Conservation (phyloP, 768 basidiomycete genomes). For the Kwoniella botswanensis region DNA sequence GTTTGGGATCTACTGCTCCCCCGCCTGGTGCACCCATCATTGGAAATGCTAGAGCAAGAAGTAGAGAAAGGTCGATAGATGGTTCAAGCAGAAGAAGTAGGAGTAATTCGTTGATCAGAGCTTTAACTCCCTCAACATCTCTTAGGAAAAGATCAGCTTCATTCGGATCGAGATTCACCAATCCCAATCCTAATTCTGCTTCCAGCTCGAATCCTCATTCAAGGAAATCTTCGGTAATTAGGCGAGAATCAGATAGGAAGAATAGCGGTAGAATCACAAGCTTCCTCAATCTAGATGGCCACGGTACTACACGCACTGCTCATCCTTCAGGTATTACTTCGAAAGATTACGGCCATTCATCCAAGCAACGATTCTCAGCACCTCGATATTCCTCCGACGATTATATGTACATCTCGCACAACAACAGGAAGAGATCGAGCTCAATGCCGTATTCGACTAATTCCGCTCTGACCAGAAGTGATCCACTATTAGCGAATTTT, state of each 20-base stretch:
- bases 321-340: not conserved
- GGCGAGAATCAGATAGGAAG: slow-evolving; percentile 1
- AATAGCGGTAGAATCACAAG: slow-evolving; percentile 4
- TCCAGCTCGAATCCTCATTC: not conserved
- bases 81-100: slow-evolving; percentile 23
- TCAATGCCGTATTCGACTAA: slow-evolving; percentile 4
- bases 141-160: slow-evolving; percentile 25
- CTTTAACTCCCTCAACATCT: slow-evolving; percentile 10
- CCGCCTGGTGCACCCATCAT: slow-evolving; percentile 41
- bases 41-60: slow-evolving; percentile 31
- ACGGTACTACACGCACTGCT: not conserved
- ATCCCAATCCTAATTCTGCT: not conserved
- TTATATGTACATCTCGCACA: slow-evolving; percentile 8
- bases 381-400: slow-evolving; percentile 9
- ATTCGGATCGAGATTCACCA: slow-evolving; percentile 25
- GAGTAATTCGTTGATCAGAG: slow-evolving; percentile 25
- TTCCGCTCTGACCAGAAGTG: slow-evolving; percentile 13
- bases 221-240: slow-evolving; percentile 5
- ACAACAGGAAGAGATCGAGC: slow-evolving; percentile 14
- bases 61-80: slow-evolving; percentile 21
- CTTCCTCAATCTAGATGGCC: slow-evolving; percentile 14
- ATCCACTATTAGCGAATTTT: slow-evolving; percentile 20
- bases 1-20: slow-evolving; percentile 26
- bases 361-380: not conserved
- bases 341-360: not conserved